These are phyloP conservation scores for Brasenia schreberi DNA, from an alignment of 164 flowering plant species.

Conservation along the genomic window DNA sequence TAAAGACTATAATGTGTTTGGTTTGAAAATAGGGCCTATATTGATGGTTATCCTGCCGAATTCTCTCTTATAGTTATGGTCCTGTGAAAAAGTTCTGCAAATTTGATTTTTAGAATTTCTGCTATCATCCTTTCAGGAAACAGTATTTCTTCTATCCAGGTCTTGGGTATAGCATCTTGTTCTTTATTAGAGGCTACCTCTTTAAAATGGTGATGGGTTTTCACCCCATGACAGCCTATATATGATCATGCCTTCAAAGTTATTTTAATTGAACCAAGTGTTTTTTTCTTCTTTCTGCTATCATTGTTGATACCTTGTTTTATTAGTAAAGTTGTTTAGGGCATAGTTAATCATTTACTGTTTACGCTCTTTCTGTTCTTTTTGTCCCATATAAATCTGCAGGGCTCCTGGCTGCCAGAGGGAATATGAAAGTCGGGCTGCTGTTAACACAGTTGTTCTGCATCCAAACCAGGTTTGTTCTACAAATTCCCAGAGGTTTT, in stretches of 20 bases:
- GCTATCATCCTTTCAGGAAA: too few relatives aligned
- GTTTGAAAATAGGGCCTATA: neutral
- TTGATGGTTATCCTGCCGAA: too few relatives aligned
- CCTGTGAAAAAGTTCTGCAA: neutral
- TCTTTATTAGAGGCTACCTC: too few relatives aligned
- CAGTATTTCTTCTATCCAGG: too few relatives aligned
- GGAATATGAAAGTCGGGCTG: slow-evolving; percentile 98
- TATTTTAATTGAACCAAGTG: neutral
- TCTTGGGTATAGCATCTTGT: too few relatives aligned
- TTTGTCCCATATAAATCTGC: neutral
- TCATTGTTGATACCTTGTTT: neutral
- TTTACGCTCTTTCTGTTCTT: neutral
- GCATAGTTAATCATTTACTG: neutral
- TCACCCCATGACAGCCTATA: too few relatives aligned
- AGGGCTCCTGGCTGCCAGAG: slow-evolving; percentile 99
- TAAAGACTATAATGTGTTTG: neutral
- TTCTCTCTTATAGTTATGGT: too few relatives aligned
- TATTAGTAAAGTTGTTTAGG: neutral
- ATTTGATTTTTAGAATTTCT: neutral
- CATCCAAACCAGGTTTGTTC: slow-evolving; percentile 88
- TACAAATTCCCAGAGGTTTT: neutral
- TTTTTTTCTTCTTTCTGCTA: neutral
- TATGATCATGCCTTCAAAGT: too few relatives aligned
- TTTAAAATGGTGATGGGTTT: too few relatives aligned
- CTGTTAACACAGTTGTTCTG: slow-evolving; percentile 95